A percentile compares a stretch with the other conserved stretches of the same genome.
phyloP scores from a whole-genome alignment of 2,329 filamentous ascomycete species.

The Fusarium ramigenum region DNA sequence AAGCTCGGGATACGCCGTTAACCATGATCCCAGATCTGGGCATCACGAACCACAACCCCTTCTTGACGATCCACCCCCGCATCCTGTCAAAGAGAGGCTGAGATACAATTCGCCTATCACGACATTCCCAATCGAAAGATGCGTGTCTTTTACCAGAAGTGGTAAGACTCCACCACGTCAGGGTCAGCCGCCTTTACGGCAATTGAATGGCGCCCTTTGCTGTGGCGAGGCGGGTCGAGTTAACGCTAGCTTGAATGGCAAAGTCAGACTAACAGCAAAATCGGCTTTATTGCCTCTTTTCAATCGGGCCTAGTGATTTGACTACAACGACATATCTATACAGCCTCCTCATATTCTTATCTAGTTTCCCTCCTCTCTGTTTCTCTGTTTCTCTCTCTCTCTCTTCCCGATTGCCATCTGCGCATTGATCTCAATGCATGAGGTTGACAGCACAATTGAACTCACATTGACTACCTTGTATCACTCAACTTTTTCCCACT shows the following conservation, averaged over 20 bases:
- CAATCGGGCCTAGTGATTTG: constrained; percentile 24
- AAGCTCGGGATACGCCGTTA: not conserved
- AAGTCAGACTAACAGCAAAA: constrained; percentile 31
- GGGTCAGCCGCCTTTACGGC: constrained; percentile 11
- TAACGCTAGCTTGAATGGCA: constrained; percentile 27
- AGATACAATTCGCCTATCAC: constrained; percentile 18
- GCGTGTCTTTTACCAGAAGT: constrained; percentile 24
- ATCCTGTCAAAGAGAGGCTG: constrained; percentile 12
- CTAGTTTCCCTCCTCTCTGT: not conserved
- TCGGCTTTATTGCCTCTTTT: constrained; percentile 28
- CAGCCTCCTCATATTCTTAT: constrained; percentile 24
- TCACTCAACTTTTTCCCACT: constrained; percentile 18
- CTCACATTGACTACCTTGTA: constrained; percentile 22
- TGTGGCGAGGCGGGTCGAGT: constrained; percentile 25
- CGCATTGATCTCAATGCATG: constrained; percentile 1
- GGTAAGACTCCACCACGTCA: constrained; percentile 32
- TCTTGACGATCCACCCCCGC: constrained; percentile 40
- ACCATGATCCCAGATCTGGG: not conserved
- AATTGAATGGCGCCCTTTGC: constrained; percentile 16
- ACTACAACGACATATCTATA: constrained; percentile 25
- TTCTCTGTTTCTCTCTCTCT: not conserved
- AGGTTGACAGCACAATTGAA: constrained; percentile 3
- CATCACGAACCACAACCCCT: constrained; percentile 16
- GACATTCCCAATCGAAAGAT: constrained; percentile 9
- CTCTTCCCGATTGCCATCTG: constrained; percentile 1